Evolutionary conservation across 2,329 filamentous ascomycete species (phyloP), one percentile per base, ranked within the genome.

Genomic region (Fusarium pseudocircinatum): DNA sequence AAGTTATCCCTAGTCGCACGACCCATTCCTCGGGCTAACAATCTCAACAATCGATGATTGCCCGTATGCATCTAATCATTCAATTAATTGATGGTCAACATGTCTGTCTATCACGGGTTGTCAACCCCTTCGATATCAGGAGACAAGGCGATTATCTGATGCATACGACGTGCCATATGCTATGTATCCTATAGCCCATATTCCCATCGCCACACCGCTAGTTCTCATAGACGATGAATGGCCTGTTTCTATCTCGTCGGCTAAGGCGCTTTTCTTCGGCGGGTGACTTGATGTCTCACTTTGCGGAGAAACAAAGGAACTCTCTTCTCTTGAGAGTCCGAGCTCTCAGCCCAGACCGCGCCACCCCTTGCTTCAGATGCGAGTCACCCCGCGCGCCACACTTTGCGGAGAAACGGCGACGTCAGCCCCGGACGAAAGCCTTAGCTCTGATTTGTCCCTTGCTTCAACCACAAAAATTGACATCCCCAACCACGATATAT

Each of bases 141-240:
- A 75, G 75, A 77, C 73, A 63, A 60, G 28, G 49, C 64, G 44
- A 75, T 69, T 60, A 63, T 50, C 47, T 74, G 68, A 68, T 72
- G 67, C 63, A 62, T 43, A 58, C 58, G 54, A 72, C 60, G 58
- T 67, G 47, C 71, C 69, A 61, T 70, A 64, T 30, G 44, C 11
- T 47, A 8, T 8, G 26, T 28, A 30, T 70, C 59, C 43, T 47
- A 58, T 47, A 37, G 34, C 24, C 50, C 34, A 54, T 39, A 62
- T 70, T 67, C 63, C 46, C 56, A 63, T 63, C 54, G 50, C 49
- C 72, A 76, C 75, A 77, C 75, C 75, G 75, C 75, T 60, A 75
- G 69, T 77, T 72, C 67, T 62, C 40, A 57, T 53, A 30, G 47
- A 56, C 36, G 40, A 70, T 73, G 37, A 20, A 68, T 75, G 47